phyloP scores from a whole-genome alignment of 2,329 filamentous ascomycete species.

The Penicillium capsulatum region DNA sequence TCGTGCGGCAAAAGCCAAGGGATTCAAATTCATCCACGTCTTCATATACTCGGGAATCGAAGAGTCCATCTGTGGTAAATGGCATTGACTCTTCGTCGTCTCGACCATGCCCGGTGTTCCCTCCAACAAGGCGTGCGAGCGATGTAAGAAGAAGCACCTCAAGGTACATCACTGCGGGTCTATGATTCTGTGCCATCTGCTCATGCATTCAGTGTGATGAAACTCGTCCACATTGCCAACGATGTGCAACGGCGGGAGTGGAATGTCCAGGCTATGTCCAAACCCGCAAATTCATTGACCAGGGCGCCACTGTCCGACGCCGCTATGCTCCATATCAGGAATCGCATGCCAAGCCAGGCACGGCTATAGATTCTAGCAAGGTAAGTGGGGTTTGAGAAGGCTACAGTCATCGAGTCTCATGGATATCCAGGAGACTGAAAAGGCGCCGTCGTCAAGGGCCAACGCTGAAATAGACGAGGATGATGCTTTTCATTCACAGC shows the following conservation, averaged over 20 bases:
- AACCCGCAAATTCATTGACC: slow-evolving; percentile 43
- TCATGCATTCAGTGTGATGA: slow-evolving; percentile 36
- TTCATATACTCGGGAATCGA: too few relatives aligned
- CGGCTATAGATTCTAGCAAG: slow-evolving; percentile 2
- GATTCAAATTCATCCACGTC: too few relatives aligned
- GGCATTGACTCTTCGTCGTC: too few relatives aligned
- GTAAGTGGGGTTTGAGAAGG: slow-evolving; percentile 1
- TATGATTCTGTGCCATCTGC: too few relatives aligned
- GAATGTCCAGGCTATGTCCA: slow-evolving; percentile 43
- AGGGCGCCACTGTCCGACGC: slow-evolving; percentile 39
- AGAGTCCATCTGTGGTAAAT: too few relatives aligned
- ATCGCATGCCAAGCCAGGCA: slow-evolving; percentile 8
- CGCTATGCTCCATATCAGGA: slow-evolving; percentile 39
- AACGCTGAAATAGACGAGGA: too few relatives aligned
- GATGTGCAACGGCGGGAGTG: slow-evolving; percentile 35
- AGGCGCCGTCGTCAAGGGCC: too few relatives aligned
- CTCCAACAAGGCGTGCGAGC: slow-evolving; percentile 39
- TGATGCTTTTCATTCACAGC: background rate
- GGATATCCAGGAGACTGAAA: background rate
- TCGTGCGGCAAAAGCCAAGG: background rate
- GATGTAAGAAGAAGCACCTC: slow-evolving; percentile 39
- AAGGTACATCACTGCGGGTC: slow-evolving; percentile 32
- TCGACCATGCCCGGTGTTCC: slow-evolving; percentile 38
- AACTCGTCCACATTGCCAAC: slow-evolving; percentile 36
- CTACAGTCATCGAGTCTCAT: too few relatives aligned